phyloP scores from a whole-genome alignment of 2,329 filamentous ascomycete genomes.

The Trichoderma harzianum region DNA sequence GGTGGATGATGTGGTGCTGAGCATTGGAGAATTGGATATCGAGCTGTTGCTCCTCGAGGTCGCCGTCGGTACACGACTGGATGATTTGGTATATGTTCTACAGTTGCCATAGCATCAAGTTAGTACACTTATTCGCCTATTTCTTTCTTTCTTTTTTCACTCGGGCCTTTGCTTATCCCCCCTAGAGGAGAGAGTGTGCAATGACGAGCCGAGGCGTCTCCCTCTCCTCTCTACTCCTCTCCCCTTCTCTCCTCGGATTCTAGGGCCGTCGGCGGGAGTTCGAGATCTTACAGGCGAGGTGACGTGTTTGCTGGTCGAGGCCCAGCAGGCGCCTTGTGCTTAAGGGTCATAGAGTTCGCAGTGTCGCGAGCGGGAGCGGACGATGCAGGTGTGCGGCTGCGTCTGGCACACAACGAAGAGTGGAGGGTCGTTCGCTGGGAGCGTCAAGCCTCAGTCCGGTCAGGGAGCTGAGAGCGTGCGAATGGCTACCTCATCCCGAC shows the following conservation, averaged over 20 bases:
- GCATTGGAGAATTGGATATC: constrained; percentile 50
- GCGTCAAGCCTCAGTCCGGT: constrained; percentile 52
- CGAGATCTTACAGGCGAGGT: constrained; percentile 48
- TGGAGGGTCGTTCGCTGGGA: constrained; percentile 20
- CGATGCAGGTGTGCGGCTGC: constrained; percentile 23
- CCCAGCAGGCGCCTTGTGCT: constrained; percentile 57
- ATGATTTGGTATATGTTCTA: constrained; percentile 14
- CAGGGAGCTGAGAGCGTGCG: constrained; percentile 57
- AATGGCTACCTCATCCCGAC: constrained; percentile 58
- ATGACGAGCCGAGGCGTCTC: background rate
- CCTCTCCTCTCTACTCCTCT: background rate
- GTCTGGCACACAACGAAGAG: constrained; percentile 8
- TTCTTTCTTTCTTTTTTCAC: background rate
- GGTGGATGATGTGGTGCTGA: constrained; percentile 58
- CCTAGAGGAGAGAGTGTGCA: background rate
- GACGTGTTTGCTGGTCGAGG: constrained; percentile 57
- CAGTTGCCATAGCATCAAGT: constrained; percentile 1
- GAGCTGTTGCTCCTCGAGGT: constrained; percentile 28
- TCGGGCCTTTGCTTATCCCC: background rate
- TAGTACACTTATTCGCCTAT: background rate
- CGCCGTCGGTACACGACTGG: constrained; percentile 21
- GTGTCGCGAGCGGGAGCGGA: constrained; percentile 21
- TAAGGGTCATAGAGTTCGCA: constrained; percentile 36
- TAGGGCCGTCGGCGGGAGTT: background rate
- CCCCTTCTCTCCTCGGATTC: background rate